These are phyloP conservation scores for Candida anglica DNA, from an alignment of 805 yeast genomes.

Conservation along the genomic window DNA sequence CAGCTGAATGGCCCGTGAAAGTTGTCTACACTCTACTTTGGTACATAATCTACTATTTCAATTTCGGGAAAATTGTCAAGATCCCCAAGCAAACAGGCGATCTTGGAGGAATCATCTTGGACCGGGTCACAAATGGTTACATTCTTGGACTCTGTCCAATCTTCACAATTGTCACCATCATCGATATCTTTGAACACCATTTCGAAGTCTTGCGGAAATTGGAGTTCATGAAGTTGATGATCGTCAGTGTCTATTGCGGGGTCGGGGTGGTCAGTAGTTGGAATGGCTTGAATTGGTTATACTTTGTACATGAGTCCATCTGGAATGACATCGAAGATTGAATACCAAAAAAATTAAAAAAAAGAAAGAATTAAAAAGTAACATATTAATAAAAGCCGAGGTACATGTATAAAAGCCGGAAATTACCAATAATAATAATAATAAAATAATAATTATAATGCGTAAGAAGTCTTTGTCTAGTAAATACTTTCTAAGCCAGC, in stretches of 20 bases:
- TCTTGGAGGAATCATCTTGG: slow-evolving; percentile 44
- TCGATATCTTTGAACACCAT: slow-evolving; percentile 55
- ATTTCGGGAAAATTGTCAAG: slow-evolving; percentile 66
- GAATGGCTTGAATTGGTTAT: slow-evolving; percentile 86
- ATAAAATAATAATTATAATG: too few species aligned
- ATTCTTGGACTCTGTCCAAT: slow-evolving; percentile 65
- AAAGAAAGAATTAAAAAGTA: too few species aligned
- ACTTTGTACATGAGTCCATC: slow-evolving; percentile 73
- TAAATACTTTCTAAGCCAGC: too few species aligned
- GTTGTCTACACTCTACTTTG: slow-evolving; percentile 75
- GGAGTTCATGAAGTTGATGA: slow-evolving; percentile 77
- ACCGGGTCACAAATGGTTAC: slow-evolving; percentile 65
- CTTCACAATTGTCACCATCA: slow-evolving; percentile 37
- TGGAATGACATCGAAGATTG: slow-evolving; percentile 46
- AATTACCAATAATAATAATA: too few species aligned
- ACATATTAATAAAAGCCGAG: too few species aligned
- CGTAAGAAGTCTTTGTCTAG: too few species aligned
- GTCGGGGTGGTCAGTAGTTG: slow-evolving; percentile 82
- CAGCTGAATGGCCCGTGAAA: slow-evolving; percentile 78
- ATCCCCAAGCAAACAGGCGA: slow-evolving; percentile 39
- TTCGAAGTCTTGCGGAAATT: slow-evolving; percentile 52
- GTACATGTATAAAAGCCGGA: too few species aligned
- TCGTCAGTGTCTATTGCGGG: slow-evolving; percentile 80
- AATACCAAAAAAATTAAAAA: too few species aligned
- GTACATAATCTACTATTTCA: slow-evolving; percentile 73